Evolutionary conservation across 2,329 filamentous ascomycete species (phyloP).

Genomic region (Thielaviopsis musarum): DNA sequence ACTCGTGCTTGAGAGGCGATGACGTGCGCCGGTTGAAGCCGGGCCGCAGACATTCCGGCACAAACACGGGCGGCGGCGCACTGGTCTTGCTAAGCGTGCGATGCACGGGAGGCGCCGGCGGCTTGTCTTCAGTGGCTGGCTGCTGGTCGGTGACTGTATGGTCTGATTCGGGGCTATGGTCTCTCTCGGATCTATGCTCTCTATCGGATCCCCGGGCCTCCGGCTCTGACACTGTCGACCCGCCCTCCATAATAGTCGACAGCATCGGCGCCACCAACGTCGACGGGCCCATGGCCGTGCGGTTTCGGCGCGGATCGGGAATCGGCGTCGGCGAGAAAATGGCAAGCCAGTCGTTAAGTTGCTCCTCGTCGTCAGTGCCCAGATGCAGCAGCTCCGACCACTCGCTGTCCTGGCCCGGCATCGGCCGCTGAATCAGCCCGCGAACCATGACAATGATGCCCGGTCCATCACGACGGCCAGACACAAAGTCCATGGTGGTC

Average conservation of each 20-base stretch:
- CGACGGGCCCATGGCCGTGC: conserved; percentile 2
- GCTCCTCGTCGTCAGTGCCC: conserved; percentile 56
- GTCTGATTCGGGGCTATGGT: conserved; percentile 14
- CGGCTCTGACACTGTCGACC: conserved; percentile 2
- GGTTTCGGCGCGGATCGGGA: conserved; percentile 19
- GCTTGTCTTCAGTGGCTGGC: conserved; percentile 2
- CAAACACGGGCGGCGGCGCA: conserved; percentile 3
- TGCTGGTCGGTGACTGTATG: conserved; percentile 1
- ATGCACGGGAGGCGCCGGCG: conserved; percentile 9
- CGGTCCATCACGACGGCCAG: conserved; percentile 57
- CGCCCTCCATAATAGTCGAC: conserved; percentile 9
- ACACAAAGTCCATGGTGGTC: conserved; percentile 54
- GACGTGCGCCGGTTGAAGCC: conserved; percentile 57
- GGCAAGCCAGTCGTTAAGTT: conserved; percentile 71
- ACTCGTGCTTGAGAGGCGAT: conserved; percentile 93
- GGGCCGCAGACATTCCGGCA: conserved; percentile 5
- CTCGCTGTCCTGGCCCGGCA: conserved; percentile 38
- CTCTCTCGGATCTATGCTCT: background rate
- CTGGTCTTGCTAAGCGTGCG: conserved; percentile 9
- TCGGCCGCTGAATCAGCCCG: conserved; percentile 24
- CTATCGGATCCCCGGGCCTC: too few species aligned
- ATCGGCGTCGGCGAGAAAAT: conserved; percentile 39
- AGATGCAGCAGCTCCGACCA: conserved; percentile 82
- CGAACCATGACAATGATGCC: conserved; percentile 80
- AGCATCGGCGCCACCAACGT: conserved; percentile 1